Evolutionary conservation across 768 basidiomycete species (phyloP), one percentile per base, ranked within the genome.

Genomic region (Auriscalpium microsporum): DNA sequence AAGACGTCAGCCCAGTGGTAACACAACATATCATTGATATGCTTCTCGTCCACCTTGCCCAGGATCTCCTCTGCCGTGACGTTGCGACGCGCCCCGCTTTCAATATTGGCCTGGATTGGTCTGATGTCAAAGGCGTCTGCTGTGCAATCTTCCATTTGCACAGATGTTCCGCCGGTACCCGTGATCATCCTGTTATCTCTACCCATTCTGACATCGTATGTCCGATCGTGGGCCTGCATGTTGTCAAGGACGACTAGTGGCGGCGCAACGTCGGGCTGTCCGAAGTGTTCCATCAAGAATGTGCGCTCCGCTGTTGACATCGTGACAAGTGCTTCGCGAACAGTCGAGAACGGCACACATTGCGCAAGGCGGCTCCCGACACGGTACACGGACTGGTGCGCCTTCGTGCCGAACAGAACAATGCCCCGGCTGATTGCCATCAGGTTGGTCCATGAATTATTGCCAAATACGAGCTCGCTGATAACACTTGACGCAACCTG

Each of bases 221-320:
- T 44, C 21, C 52, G 53, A 10, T 21, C 2, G 34, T 55, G 56
- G 28, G 40, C 49, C 56, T 62, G 61, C 21, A 59, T 40, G 42
- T 64, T 64, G 54, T 62, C 52, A 7, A 51, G 42, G 28, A 60
- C 55, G 44, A 64, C 21, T 19, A 60, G 53, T 19, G 51, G 37
- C 2, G 45, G 36, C 44, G 10, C 40, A n/a, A n/a, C 40, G n/a
- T 49, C 42, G 9, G 37, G 16, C 28, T 17, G 33, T 40, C 49
- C 23, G 4, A 50, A n/a, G 4, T 36, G 34, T 8, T 46, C 48
- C 40, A 17, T 38, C 46, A 21, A 37, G 16, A 46, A 11, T 37
- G 21, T 21, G 36, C 44, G 37, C 10, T 28, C 34, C 17, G 28
- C 50, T 3, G 38, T 11, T 3, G 60, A 44, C 56, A 63, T 57